A percentile compares a stretch with the other conserved stretches of the same genome.
Evolutionary conservation across 2,329 filamentous ascomycete genomes (phyloP).

Genomic region (Fusarium buxicola): DNA sequence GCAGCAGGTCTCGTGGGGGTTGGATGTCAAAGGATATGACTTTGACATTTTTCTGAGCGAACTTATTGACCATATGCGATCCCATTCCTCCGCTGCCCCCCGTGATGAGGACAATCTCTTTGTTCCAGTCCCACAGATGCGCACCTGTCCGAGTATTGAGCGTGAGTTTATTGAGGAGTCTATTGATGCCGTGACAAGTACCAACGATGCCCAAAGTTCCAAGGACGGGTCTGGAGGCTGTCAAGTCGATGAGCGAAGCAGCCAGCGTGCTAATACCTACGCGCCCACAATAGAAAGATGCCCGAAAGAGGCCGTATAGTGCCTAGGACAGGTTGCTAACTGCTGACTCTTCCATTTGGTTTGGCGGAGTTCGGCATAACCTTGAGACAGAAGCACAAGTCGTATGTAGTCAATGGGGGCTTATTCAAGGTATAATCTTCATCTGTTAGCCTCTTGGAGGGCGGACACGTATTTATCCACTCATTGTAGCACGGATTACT

Average conservation of each 20-base stretch:
- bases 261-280: neutral
- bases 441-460: no score
- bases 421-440: no score
- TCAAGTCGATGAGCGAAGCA: neutral
- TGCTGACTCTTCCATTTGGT: neutral
- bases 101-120: constrained; percentile 21
- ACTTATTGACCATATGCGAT: constrained; percentile 45
- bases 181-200: neutral
- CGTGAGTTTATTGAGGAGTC: neutral
- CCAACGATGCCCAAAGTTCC: neutral
- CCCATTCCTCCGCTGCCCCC: constrained; percentile 51
- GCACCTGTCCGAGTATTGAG: neutral
- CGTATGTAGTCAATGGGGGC: no score
- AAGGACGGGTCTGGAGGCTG: neutral
- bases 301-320: neutral
- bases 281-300: neutral
- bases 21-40: constrained; percentile 19
- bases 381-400: neutral
- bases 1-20: neutral
- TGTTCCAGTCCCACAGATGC: constrained; percentile 13
- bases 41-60: constrained; percentile 8
- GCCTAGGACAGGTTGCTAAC: neutral
- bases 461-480: neutral
- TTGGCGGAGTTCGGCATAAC: neutral
- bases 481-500: neutral